A percentile compares a stretch with the other conserved stretches of the same genome.
Conservation (phyloP, 208 protist genomes). For the Phytomonas francai region DNA sequence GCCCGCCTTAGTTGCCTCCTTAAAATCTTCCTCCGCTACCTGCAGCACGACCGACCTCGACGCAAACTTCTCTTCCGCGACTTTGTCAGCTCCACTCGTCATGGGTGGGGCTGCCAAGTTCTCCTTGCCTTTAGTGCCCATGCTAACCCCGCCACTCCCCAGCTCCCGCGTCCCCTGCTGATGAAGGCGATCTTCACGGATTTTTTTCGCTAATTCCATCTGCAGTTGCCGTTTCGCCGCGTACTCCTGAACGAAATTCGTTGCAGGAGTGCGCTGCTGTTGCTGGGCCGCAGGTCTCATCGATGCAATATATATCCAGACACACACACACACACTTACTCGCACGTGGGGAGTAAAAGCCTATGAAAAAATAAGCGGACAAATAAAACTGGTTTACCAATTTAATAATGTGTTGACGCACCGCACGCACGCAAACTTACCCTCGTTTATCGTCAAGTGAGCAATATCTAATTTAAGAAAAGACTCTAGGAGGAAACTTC, state of each 20-base stretch:
- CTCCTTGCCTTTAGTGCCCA: not conserved
- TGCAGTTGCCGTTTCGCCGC: constrained; percentile 78
- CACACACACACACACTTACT: constrained; percentile 12
- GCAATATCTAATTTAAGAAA: not conserved
- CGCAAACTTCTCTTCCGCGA: not conserved
- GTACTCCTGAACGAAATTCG: constrained; percentile 85
- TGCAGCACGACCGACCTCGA: constrained; percentile 25
- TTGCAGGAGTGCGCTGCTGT: constrained; percentile 29
- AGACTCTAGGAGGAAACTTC: not conserved
- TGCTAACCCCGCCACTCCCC: not conserved
- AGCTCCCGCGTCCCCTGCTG: constrained; percentile 8
- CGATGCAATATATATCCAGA: not conserved
- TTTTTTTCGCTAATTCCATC: constrained; percentile 59
- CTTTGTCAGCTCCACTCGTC: not conserved
- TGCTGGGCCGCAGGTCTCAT: constrained; percentile 1
- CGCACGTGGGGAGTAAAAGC: constrained; percentile 4
- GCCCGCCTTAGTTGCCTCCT: constrained; percentile 49
- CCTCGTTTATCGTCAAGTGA: not conserved
- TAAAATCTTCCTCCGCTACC: constrained; percentile 67
- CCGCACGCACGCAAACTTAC: not conserved
- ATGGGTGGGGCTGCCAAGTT: not conserved
- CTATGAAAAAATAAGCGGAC: not conserved
- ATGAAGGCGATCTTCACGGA: constrained; percentile 63
- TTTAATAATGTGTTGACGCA: constrained; percentile 4
- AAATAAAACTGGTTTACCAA: not conserved